Conservation (phyloP, 495 filamentous ascomycete species). For the Cladorrhinum samala region DNA sequence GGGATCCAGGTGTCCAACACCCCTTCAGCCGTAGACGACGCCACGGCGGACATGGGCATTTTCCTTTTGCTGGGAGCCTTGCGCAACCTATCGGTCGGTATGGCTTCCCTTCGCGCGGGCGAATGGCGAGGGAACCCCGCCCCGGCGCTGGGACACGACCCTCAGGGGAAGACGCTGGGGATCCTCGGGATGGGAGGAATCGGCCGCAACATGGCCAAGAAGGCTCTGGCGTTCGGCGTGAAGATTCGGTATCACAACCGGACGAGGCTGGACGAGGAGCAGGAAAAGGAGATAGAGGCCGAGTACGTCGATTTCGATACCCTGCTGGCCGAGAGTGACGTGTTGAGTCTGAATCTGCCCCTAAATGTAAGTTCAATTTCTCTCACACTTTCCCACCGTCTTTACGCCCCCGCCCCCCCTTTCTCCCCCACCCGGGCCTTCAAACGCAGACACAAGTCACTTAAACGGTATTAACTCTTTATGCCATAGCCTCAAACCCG, state of each 20-base stretch:
- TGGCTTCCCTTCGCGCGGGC: conserved; percentile 56
- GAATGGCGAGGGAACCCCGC: conserved; percentile 48
- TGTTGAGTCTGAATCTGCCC: conserved; percentile 70
- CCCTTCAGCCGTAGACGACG: conserved; percentile 73
- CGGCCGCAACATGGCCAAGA: conserved; percentile 47
- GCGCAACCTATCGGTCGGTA: conserved; percentile 59
- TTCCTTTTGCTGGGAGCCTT: conserved; percentile 75
- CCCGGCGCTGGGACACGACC: conserved; percentile 55
- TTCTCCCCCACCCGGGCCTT: conserved; percentile 2
- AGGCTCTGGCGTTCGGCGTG: conserved; percentile 59
- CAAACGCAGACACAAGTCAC: neutral
- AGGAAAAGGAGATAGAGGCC: conserved; percentile 54
- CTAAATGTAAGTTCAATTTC: conserved; percentile 51
- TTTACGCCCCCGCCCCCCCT: neutral
- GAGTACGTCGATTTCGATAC: conserved; percentile 65
- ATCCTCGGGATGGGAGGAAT: conserved; percentile 90
- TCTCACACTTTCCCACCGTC: too few relatives aligned
- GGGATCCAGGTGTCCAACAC: conserved; percentile 69
- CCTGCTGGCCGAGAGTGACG: conserved; percentile 59
- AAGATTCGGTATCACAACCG: conserved; percentile 65
- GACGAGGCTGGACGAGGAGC: conserved; percentile 33
- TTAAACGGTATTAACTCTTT: too few relatives aligned
- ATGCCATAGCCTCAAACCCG: conserved; percentile 59
- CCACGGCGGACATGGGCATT: conserved; percentile 71
- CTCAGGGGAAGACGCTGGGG: conserved; percentile 64